phyloP scores from a whole-genome alignment of 1,284 basidiomycete species.

The Somion occarium region DNA sequence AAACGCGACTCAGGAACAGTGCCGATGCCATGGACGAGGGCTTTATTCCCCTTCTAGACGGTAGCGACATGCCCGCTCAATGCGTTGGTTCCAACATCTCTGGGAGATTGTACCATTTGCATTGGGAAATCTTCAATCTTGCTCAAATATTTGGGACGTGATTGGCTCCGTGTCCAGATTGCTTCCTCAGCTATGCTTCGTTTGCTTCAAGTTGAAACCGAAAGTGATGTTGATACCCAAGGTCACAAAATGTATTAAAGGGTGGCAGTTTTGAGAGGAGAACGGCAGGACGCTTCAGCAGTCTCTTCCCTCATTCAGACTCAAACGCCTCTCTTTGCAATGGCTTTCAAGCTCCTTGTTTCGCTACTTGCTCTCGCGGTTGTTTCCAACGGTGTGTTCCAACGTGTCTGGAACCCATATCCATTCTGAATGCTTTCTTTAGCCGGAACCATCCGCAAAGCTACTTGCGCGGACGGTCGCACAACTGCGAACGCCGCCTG shows the following conservation, averaged over 20 bases:
- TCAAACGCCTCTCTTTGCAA: constrained; percentile 3
- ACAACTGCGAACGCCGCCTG: constrained; percentile 13
- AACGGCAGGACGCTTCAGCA: constrained; percentile 3
- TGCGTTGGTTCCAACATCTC: neutral
- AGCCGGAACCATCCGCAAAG: constrained; percentile 3
- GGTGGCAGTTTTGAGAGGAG: neutral
- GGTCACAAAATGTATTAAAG: constrained; percentile 4
- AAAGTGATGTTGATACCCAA: neutral
- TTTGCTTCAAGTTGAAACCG: neutral
- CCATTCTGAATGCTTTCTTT: neutral
- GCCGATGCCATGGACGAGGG: constrained; percentile 1
- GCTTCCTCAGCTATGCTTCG: neutral
- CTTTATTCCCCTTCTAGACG: neutral
- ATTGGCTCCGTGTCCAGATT: neutral
- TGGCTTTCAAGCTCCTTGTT: constrained; percentile 7
- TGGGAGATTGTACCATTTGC: neutral
- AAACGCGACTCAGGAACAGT: constrained; percentile 1
- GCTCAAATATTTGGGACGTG: neutral
- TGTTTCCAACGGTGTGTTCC: constrained; percentile 4
- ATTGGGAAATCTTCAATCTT: neutral
- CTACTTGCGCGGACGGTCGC: constrained; percentile 5
- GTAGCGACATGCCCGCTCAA: neutral
- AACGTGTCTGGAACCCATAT: neutral
- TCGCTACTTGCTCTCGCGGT: constrained; percentile 6
- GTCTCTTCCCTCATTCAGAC: constrained; percentile 4